Percentiles rank a stretch among this genome's conserved stretches.
These are phyloP conservation scores for Leccinum truebloodii DNA, from an alignment of 768 basidiomycete species.

Conservation along the genomic window DNA sequence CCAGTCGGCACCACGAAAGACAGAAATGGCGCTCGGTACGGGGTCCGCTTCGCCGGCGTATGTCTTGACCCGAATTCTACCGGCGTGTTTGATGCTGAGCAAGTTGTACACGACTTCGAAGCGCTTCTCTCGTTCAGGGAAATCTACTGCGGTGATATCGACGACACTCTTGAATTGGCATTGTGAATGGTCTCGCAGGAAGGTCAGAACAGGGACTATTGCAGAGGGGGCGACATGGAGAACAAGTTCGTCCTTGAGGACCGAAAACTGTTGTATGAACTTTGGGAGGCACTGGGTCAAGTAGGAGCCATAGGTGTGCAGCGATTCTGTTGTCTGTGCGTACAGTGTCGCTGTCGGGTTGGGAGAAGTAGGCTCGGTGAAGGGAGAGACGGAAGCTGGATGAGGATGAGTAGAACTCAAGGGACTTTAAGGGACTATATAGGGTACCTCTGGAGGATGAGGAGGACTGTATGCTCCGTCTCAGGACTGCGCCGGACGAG, in stretches of 20 bases:
- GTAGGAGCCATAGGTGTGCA: constrained; percentile 94
- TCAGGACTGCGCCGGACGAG: constrained; percentile 25
- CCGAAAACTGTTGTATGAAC: constrained; percentile 97
- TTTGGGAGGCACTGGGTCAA: constrained; percentile 92
- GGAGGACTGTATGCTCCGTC: constrained; percentile 51
- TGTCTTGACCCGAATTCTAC: constrained; percentile 94
- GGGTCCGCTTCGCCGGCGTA: constrained; percentile 92
- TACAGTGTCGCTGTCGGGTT: constrained; percentile 79
- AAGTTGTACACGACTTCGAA: constrained; percentile 98
- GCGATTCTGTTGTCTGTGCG: constrained; percentile 68
- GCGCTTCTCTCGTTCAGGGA: constrained; percentile 87
- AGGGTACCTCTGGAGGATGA: constrained; percentile 49
- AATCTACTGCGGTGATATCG: constrained; percentile 96
- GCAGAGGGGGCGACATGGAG: constrained; percentile 84
- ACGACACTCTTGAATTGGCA: constrained; percentile 91
- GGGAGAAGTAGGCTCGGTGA: constrained; percentile 85
- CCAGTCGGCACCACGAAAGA: constrained; percentile 97
- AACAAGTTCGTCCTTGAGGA: constrained; percentile 93
- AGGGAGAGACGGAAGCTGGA: constrained; percentile 72
- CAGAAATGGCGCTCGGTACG: constrained; percentile 75
- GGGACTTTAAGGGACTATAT: not conserved
- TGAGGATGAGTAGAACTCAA: constrained; percentile 11
- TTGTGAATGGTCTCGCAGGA: constrained; percentile 93
- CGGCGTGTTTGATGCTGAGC: constrained; percentile 74
- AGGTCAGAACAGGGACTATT: constrained; percentile 82